These are phyloP conservation scores for Alternaria triticina DNA, from an alignment of 2,329 filamentous ascomycete genomes.

Conservation along the genomic window DNA sequence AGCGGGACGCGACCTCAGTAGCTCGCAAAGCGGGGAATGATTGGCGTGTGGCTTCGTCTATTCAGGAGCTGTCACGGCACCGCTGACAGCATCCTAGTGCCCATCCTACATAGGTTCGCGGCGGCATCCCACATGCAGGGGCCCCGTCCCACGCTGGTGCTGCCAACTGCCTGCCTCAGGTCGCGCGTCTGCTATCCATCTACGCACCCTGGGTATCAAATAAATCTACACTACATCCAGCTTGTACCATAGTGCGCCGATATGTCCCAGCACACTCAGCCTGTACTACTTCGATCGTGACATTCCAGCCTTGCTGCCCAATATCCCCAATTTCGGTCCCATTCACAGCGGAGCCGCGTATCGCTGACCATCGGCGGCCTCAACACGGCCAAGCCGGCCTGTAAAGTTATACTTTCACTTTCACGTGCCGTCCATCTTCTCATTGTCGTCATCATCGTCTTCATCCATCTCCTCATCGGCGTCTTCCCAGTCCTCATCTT, in stretches of 20 bases:
- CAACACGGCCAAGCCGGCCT: background rate
- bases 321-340: background rate
- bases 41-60: conserved; percentile 10
- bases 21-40: background rate
- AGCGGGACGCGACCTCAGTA: background rate
- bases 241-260: background rate
- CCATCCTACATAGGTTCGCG: background rate
- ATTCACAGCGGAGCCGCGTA: background rate
- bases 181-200: background rate
- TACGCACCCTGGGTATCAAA: background rate
- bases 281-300: background rate
- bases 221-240: conserved; percentile 1
- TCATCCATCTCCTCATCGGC: conserved; percentile 48
- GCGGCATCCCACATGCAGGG: conserved; percentile 16
- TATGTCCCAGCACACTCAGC: background rate
- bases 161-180: background rate
- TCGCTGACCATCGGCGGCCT: background rate
- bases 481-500: conserved; percentile 51
- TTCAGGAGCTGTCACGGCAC: conserved; percentile 6
- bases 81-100: conserved; percentile 5
- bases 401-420: background rate
- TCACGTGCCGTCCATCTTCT: conserved; percentile 50
- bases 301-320: background rate
- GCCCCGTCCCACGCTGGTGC: conserved; percentile 3
- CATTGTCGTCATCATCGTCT: conserved; percentile 28